Conservation (phyloP, 768 basidiomycete species). For the Rhodosporidiobolus sp. region DNA sequence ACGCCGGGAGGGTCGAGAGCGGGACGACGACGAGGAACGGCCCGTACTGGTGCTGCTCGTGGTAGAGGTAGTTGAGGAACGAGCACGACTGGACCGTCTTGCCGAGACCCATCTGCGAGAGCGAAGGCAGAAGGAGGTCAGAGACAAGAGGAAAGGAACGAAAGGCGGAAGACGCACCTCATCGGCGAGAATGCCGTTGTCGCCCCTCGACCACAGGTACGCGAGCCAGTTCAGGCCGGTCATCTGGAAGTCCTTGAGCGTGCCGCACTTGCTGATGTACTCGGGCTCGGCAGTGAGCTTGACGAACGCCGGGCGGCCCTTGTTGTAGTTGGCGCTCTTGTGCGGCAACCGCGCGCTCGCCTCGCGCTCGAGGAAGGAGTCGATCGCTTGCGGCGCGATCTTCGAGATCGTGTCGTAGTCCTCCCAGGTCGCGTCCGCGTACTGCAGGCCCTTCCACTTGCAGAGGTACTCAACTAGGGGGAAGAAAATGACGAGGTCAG, state of each 20-base stretch:
- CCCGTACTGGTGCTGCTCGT: conserved; percentile 85
- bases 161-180: conserved; percentile 55
- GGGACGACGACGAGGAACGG: conserved; percentile 98
- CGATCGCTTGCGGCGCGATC: conserved; percentile 73
- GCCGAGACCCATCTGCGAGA: conserved; percentile 80
- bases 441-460: conserved; percentile 93
- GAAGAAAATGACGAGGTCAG: conserved; percentile 51
- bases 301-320: conserved; percentile 70
- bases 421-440: conserved; percentile 97
- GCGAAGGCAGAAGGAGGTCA: background rate
- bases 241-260: conserved; percentile 95
- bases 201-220: conserved; percentile 88
- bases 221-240: conserved; percentile 99
- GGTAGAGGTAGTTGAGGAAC: conserved; percentile 91
- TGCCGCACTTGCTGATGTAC: conserved; percentile 77
- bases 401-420: conserved; percentile 65
- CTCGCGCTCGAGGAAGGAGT: conserved; percentile 72
- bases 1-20: conserved; percentile 94
- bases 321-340: conserved; percentile 69
- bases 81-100: conserved; percentile 96
- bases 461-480: conserved; percentile 75
- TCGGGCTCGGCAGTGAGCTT: conserved; percentile 84
- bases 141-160: background rate
- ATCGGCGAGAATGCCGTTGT: conserved; percentile 95
- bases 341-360: conserved; percentile 76